phyloP scores from a whole-genome alignment of 2,329 filamentous ascomycete genomes.

The Colletotrichum sp. region DNA sequence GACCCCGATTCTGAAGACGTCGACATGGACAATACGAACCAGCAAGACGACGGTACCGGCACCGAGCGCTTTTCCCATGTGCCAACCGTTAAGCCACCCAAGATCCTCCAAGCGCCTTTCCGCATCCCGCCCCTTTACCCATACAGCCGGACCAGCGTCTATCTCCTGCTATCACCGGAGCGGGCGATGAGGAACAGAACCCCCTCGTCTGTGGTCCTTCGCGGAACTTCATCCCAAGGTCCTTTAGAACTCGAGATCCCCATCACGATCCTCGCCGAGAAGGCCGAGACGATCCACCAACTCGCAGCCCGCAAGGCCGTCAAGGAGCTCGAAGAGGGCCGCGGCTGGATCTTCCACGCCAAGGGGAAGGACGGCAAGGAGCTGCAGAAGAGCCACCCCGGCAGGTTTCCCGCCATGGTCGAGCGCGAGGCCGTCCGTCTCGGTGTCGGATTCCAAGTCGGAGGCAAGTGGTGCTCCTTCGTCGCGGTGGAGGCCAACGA shows the following conservation, averaged over 20 bases:
- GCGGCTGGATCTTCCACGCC: conserved; percentile 66
- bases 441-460: conserved; percentile 70
- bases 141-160: conserved; percentile 69
- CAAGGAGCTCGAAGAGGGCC: conserved; percentile 71
- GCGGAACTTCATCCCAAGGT: conserved; percentile 59
- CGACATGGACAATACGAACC: conserved; percentile 25
- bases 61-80: conserved; percentile 51
- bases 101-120: conserved; percentile 67
- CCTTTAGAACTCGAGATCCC: conserved; percentile 70
- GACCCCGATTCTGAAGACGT: conserved; percentile 48
- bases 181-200: conserved; percentile 41
- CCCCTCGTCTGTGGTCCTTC: conserved; percentile 62
- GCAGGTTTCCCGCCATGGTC: conserved; percentile 63
- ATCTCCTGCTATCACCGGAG: conserved; percentile 65
- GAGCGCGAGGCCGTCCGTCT: conserved; percentile 70
- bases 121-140: conserved; percentile 69
- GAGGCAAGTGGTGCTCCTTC: conserved; percentile 75
- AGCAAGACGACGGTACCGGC: conserved; percentile 23
- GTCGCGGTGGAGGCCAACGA: conserved; percentile 63
- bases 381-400: conserved; percentile 51
- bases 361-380: conserved; percentile 51
- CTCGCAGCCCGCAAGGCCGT: conserved; percentile 73
- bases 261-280: conserved; percentile 51
- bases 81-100: conserved; percentile 56
- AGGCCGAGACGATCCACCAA: conserved; percentile 67